phyloP scores from a whole-genome alignment of 2,329 filamentous ascomycete species.

The Monilinia aucupariae region DNA sequence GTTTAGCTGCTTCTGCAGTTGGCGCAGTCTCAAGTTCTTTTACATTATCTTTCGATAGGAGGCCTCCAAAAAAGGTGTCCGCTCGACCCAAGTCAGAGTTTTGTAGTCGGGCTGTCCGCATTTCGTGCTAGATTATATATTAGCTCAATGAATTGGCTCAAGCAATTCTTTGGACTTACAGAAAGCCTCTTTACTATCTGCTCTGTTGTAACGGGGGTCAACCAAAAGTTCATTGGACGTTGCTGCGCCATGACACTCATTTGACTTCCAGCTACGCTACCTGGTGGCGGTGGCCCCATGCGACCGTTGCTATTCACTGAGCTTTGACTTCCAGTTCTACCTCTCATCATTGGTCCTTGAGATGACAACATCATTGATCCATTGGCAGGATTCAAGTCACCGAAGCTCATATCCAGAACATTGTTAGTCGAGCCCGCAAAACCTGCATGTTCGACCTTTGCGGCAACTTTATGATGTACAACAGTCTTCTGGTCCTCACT shows the following conservation, averaged over 20 bases:
- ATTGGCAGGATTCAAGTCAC: slow-evolving; percentile 79
- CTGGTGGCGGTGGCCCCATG: slow-evolving; percentile 45
- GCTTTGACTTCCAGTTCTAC: slow-evolving; percentile 62
- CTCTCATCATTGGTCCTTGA: slow-evolving; percentile 63
- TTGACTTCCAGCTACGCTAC: slow-evolving; percentile 50
- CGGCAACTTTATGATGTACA: slow-evolving; percentile 96
- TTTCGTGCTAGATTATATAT: slow-evolving; percentile 61
- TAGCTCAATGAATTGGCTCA: slow-evolving; percentile 21
- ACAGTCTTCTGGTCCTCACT: slow-evolving; percentile 98
- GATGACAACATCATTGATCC: slow-evolving; percentile 62
- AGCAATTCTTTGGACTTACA: slow-evolving; percentile 22
- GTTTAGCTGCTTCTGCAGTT: slow-evolving; percentile 44
- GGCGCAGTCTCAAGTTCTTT: slow-evolving; percentile 53
- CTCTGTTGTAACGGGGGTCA: slow-evolving; percentile 86
- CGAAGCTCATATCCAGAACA: slow-evolving; percentile 83
- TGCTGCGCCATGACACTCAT: slow-evolving; percentile 60
- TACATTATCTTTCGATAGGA: slow-evolving; percentile 67
- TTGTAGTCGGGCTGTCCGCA: slow-evolving; percentile 84
- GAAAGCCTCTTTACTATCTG: slow-evolving; percentile 77
- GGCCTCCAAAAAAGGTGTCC: slow-evolving; percentile 70
- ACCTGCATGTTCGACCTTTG: slow-evolving; percentile 92
- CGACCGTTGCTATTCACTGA: slow-evolving; percentile 58
- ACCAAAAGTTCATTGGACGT: slow-evolving; percentile 73
- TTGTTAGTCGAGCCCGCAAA: slow-evolving; percentile 70
- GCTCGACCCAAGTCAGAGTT: slow-evolving; percentile 79